Conservation (phyloP, 2,329 filamentous ascomycete species). For the Stachybotrys chartarum region DNA sequence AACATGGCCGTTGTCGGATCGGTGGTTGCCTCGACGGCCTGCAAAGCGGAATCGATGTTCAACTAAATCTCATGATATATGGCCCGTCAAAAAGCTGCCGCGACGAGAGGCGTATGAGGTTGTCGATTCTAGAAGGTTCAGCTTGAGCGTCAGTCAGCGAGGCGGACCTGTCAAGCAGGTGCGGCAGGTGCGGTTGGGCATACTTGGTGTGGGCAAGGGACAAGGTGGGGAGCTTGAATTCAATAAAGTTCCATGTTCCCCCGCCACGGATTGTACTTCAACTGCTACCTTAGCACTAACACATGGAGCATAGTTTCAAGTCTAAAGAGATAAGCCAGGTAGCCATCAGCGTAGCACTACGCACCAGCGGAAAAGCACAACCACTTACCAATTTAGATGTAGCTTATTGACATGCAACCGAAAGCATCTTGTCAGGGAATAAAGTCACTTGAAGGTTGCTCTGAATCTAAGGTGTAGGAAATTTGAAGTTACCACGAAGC, state of each 20-base stretch:
- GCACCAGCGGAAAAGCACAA: too few relatives aligned
- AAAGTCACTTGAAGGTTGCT: too few relatives aligned
- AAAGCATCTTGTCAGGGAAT: too few relatives aligned
- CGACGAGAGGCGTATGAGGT: slow-evolving; percentile 1
- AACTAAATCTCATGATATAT: background rate
- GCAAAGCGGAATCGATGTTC: background rate
- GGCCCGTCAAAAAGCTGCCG: background rate
- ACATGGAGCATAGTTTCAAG: background rate
- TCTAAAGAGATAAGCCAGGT: too few relatives aligned
- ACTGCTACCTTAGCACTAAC: background rate
- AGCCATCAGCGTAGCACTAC: too few relatives aligned
- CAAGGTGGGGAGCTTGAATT: background rate
- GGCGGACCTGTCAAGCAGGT: background rate
- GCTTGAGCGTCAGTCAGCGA: slow-evolving; percentile 15
- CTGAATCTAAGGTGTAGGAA: too few relatives aligned
- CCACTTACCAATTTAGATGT: too few relatives aligned
- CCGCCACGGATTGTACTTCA: background rate
- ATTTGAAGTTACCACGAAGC: too few relatives aligned
- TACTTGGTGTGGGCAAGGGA: slow-evolving; percentile 8
- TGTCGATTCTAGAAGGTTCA: slow-evolving; percentile 20
- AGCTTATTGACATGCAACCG: too few relatives aligned
- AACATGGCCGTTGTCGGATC: slow-evolving; percentile 57
- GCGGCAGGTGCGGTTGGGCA: slow-evolving; percentile 12
- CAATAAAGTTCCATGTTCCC: background rate
- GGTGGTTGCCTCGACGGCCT: background rate